Base-by-base conservation (phyloP, 495 filamentous ascomycete genomes). In the Aspergillus baeticus region DNA sequence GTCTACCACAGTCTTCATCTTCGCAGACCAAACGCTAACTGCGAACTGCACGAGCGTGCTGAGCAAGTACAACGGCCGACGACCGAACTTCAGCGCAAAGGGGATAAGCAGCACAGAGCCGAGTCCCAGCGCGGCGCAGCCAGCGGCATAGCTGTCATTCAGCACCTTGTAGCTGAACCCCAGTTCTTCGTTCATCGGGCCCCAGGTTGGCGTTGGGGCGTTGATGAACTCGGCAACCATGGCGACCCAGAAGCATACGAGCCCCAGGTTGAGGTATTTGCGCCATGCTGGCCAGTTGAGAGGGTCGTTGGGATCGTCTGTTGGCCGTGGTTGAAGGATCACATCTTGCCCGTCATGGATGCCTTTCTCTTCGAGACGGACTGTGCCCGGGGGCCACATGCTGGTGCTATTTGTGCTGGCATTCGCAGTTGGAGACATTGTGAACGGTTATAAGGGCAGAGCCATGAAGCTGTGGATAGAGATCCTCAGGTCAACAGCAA, bases 21-120 rank as follows among this genome's bases (percentile, higher is more conserved):
- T 54, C 0, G 70, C 76, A 13, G 58, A 59, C 76, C 76, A 79
- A 10, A 77, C 62, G 15, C 60, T 67, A 7, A 68, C 56, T 0
- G 57, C 73, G 34, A 74, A 62, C 34, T 75, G 71, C 0, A 70
- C 43, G 0, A 63, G 52, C 0, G 62, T 60, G 52, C 67, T 77
- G 37, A 75, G 36, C 14, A 81, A 37, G 51, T 80, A 80, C 8
- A 79, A 55, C 1, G 73, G 69, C 5, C 78, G 72, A 5, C 72
- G 69, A 2, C 78, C 77, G 51, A 67, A 80, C 29, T 77, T 77
- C 45, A 73, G 63, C 0, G 73, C 76, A 15, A 80, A 69, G 0
- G 77, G 78, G 13, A 79, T 70, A 42, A 79, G 63, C 38, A 81
- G 54, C 4, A 76, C 51, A 29, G 66, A 69, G 4, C 75, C 74